Evolutionary conservation across 352 stramenopile genomes (phyloP), one percentile per base, ranked within the genome.

Genomic region (Phytophthora pistaciae): DNA sequence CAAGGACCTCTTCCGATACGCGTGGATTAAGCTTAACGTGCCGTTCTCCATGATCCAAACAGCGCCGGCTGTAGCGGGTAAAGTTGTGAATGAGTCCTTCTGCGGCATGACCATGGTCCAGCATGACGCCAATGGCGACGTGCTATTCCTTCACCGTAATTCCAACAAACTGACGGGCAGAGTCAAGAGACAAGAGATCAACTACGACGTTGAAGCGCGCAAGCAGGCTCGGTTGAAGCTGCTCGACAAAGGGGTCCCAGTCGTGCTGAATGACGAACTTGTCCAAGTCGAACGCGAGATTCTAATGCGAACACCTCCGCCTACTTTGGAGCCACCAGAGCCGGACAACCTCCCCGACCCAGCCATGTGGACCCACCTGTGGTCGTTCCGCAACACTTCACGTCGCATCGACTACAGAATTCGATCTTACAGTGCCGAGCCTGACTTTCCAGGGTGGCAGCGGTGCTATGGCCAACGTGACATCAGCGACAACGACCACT

Each of bases 351-450:
- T 78, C 18, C 70, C 75, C 18, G 81, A 88, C 56, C 83, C 82
- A 23, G 69, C 75, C 3, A 84, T 92, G 65, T 90, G 86, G 79
- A 92, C 87, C 8, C 84, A 92, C 44, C 66, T 94, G 67, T 68
- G 82, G 74, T 77, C 82, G 25, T 84, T 92, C 61, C 83, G 84
- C 48, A 79, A 78, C 20, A 85, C 68, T 5, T 80, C 76, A 0
- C 63, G 56, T 9, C 69, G 71, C 1, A 52, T 49, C 20, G 68
- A 87, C 70, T 91, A 87, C 53, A 65, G 54, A 52, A 80, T 91
- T 20, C 75, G 85, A 29, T 87, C 87, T 46, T 91, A 79, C 60
- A 70, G 77, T n/a, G 80, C 65, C 53, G 57, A 70, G 8, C 62
- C 71, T 1, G 64, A 70, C 11, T 84, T 88, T 36, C 80, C 80